Percentiles rank a stretch among this genome's conserved stretches.
phyloP scores from a whole-genome alignment of 177 flowering plant genomes.

The Tripterygium wilfordii region DNA sequence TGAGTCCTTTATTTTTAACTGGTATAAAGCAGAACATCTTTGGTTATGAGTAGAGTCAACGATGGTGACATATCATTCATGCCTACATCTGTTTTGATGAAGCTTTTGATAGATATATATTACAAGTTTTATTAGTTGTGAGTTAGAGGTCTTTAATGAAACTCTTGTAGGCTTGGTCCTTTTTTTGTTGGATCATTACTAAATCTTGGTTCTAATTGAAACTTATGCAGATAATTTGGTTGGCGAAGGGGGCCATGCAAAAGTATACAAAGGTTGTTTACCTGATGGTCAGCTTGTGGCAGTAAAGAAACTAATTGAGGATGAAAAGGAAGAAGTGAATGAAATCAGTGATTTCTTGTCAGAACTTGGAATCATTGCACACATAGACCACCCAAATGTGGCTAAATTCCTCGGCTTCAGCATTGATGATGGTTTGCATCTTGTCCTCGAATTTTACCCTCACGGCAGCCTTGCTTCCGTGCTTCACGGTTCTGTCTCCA shows the following conservation, averaged over 20 bases:
- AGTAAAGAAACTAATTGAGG: slow-evolving; percentile 65
- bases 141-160: too few species aligned
- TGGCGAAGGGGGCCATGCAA: slow-evolving; percentile 93
- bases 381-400: slow-evolving; percentile 78
- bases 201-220: neutral
- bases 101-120: too few species aligned
- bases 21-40: too few species aligned
- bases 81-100: too few species aligned
- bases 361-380: slow-evolving; percentile 94
- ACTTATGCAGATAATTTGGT: slow-evolving; percentile 57
- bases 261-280: slow-evolving; percentile 81
- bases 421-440: slow-evolving; percentile 64
- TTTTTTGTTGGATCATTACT: neutral
- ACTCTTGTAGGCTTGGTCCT: too few species aligned
- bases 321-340: slow-evolving; percentile 53
- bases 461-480: slow-evolving; percentile 80
- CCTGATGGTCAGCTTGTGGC: slow-evolving; percentile 76
- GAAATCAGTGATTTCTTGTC: slow-evolving; percentile 69
- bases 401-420: slow-evolving; percentile 79
- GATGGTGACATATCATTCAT: too few species aligned
- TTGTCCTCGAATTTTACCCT: slow-evolving; percentile 74
- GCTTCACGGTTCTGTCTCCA: slow-evolving; percentile 56
- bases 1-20: too few species aligned
- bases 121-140: too few species aligned
- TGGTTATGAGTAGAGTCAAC: too few species aligned